Evolutionary conservation across 2,329 filamentous ascomycete genomes (phyloP), one percentile per base, ranked within the genome.

Genomic region (Dactylellina sp.): DNA sequence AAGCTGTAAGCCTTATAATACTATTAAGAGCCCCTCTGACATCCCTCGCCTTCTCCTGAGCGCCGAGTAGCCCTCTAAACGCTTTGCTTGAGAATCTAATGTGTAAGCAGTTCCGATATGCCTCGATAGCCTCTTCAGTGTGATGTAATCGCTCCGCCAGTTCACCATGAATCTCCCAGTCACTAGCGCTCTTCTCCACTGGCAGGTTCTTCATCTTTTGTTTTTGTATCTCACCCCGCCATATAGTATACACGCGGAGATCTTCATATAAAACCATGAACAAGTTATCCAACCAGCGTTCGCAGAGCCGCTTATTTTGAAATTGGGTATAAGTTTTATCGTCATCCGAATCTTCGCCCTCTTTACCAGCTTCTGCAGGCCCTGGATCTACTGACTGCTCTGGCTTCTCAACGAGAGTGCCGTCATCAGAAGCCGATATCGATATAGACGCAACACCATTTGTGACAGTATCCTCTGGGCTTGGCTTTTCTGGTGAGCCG

Each of bases 181-280:
- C 95, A 77, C 97, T 93, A 1, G 94, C 91, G 0, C 91, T 95
- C 83, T 98, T 99, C 83, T 95, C 95, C 84, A 98, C 99, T 77
- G 96, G 90, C 81, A 97, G 89, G 75, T 94, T 91, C 81, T 98
- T 94, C 61, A 94, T 92, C 20, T 92, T 89, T 80, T 93, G 97
- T 81, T 98, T 94, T 0, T 93, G 91, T 88, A 98, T 95, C 81
- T 99, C 95, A 0, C 95, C 98, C 65, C 95, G 90, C 95, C 95
- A 99, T 81, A 99, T 99, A 11, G 95, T 99, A 84, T 99, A 99
- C 49, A 99, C 94, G 55, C 95, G 91, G 16, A 99, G 86, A 79
- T 99, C 95, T 81, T 79, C 95, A 81, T 99, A 99, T 1, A 99
- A 86, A 0, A 98, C 95, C 95, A 99, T 99, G 84, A 99, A 99